Evolutionary conservation across 306 rosid genomes (phyloP), one percentile per base, ranked within the genome.

Genomic region (Trifolium pratense): DNA sequence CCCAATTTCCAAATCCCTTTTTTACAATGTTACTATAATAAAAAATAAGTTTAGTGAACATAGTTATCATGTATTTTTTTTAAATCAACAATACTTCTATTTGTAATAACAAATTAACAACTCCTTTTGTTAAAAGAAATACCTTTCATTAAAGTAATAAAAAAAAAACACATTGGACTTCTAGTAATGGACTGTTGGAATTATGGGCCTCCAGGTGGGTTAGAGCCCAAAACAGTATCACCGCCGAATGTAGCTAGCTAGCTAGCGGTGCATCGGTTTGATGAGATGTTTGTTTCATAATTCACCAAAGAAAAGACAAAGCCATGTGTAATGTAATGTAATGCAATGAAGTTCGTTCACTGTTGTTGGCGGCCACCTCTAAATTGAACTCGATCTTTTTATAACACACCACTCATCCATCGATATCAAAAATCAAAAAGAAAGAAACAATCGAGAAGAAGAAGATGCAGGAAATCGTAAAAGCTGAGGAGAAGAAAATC

Each of bases 401-500:
- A 53, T 53, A 9, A 20, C 36, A 32, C 7, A 32, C 6, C 9
- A 6, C 7, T 9, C 65, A 14, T 9, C 18, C 9, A 63, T 4
- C 29, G 4, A 36, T 9, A 15, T 5, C 15, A 63, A n/a, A n/a
- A n/a, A n/a, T 5, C 9, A 5, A 7, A 2, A 36, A 36, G 9
- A 6, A 6, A 34, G 9, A 6, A 34, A 6, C 37, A 34, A 43
- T 26, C 31, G 0, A 11, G 53, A 18, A 17, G 20, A 0, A 58
- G 7, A 66, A 37, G 74, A 83, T 83, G 87, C 76, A 57, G 62
- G 71, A 53, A 63, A 52, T 9, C 51, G 17, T 37, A 11, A 82
- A 52, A 82, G 72, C 42, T 0, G 89, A 68, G 0, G 32, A 36
- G 45, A 49, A 74, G 74, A 76, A 85, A 60, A 58, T 48, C 2